These are phyloP conservation scores for Cryphonectria parasitica DNA, from an alignment of 2,329 filamentous ascomycete genomes.

Conservation along the genomic window DNA sequence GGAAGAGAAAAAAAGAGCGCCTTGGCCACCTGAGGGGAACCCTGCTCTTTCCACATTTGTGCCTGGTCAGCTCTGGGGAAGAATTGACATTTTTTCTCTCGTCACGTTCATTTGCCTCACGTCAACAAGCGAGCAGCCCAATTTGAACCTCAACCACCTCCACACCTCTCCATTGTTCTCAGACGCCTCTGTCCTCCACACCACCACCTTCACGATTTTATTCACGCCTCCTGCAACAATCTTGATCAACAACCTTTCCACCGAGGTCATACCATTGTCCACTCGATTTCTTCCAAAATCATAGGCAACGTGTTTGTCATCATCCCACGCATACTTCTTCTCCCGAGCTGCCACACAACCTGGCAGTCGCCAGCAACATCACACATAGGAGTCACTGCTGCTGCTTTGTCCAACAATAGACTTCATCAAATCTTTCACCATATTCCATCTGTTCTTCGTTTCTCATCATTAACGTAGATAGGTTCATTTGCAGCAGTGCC, in stretches of 20 bases:
- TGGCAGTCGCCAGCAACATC: neutral
- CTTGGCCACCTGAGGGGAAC: constrained; percentile 13
- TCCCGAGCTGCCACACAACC: neutral
- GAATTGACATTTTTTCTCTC: constrained; percentile 16
- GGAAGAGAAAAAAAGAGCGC: neutral
- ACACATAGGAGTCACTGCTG: neutral
- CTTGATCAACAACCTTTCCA: neutral
- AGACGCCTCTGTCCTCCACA: constrained; percentile 1
- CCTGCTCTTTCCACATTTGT: constrained; percentile 18
- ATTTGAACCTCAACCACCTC: neutral
- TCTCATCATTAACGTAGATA: neutral
- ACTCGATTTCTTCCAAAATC: neutral
- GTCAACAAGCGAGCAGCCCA: neutral
- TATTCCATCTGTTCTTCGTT: neutral
- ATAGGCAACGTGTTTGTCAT: constrained; percentile 3
- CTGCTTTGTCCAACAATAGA: neutral
- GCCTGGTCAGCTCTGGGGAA: constrained; percentile 14
- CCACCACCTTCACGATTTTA: neutral
- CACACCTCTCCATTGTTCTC: neutral
- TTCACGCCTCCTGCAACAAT: neutral
- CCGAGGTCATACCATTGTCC: neutral
- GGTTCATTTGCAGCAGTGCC: neutral
- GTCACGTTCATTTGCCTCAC: constrained; percentile 10
- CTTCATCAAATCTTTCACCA: neutral
- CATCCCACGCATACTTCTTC: constrained; percentile 6